Base-by-base conservation (phyloP, 257 asterid species). In the Solanum lignicaule region DNA sequence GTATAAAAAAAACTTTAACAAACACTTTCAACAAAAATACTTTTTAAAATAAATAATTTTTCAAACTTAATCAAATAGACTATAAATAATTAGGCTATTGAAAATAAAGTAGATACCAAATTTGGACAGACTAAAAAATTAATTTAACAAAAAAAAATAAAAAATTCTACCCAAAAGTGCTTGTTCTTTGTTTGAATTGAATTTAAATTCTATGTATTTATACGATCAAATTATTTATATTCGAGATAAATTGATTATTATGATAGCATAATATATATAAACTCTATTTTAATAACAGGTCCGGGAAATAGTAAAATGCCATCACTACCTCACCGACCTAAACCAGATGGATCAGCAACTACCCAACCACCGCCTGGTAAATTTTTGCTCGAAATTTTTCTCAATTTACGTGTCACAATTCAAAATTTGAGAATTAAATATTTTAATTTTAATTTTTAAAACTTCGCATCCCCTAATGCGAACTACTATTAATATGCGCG, bases 371-470 rank as follows among this genome's bases (percentile, higher is more conserved):
- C 21, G 0, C 18, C 82, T 1, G 18, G 82, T 35, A 73, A 73
- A 20, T 0, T 12, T n/a, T 12, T 65, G 7, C 6, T 46, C 0
- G 5, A 43, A 43, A 0, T 3, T 0, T n/a, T 4, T 62, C 3
- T 60, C 6, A 60, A 9, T 60, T 60, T 23, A 60, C 13, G 14
- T 60, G 25, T 58, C 25, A 20, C 2, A 58, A 21, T 58, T 58
- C 1, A 9, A 58, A 58, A 20, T 58, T 58, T 1, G 4, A 58
- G 10, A 58, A 58, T 15, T 0, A 48, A 48, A 5, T 15, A 48
- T 14, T 48, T 48, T 48, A 15, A 5, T 43, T 48, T 48, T 48
- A 5, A 46, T 43, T 43, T 43, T 43, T 43, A 0, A 46, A 46
- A 13, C 3, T 46, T 46, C 20, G 1, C 55, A 13, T 0, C 3